phyloP scores from a whole-genome alignment of 768 basidiomycete genomes.

The Lentinula sp. region DNA sequence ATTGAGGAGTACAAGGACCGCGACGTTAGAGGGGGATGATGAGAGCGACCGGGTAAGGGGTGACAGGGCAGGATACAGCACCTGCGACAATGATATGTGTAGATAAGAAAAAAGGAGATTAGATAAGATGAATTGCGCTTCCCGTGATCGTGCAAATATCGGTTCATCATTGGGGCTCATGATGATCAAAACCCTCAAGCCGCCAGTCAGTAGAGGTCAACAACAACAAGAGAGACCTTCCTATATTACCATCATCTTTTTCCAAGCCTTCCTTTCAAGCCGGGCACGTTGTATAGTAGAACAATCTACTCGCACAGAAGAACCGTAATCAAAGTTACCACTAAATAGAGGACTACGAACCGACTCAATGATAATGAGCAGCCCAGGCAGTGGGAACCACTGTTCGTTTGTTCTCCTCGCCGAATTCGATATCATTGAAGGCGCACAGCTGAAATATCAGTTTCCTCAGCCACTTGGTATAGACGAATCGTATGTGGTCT shows the following conservation, averaged over 20 bases:
- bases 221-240: too few relatives aligned
- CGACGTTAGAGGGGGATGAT: neutral
- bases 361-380: constrained; percentile 35
- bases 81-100: neutral
- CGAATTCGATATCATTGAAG: constrained; percentile 97
- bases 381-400: constrained; percentile 52
- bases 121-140: neutral
- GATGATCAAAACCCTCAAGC: too few relatives aligned
- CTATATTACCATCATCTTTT: too few relatives aligned
- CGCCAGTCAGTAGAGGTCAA: too few relatives aligned
- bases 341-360: too few relatives aligned
- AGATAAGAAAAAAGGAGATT: neutral
- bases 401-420: constrained; percentile 93
- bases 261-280: too few relatives aligned
- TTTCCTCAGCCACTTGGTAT: constrained; percentile 93
- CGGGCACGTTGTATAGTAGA: too few relatives aligned
- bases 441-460: constrained; percentile 91
- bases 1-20: neutral
- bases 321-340: too few relatives aligned
- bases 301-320: too few relatives aligned
- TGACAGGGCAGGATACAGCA: neutral
- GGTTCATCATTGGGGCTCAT: too few relatives aligned
- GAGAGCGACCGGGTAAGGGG: neutral
- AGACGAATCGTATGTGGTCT: constrained; percentile 75
- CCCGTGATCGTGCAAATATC: neutral